Conservation (phyloP, 2,329 filamentous ascomycete genomes). For the Blastomyces percursus region DNA sequence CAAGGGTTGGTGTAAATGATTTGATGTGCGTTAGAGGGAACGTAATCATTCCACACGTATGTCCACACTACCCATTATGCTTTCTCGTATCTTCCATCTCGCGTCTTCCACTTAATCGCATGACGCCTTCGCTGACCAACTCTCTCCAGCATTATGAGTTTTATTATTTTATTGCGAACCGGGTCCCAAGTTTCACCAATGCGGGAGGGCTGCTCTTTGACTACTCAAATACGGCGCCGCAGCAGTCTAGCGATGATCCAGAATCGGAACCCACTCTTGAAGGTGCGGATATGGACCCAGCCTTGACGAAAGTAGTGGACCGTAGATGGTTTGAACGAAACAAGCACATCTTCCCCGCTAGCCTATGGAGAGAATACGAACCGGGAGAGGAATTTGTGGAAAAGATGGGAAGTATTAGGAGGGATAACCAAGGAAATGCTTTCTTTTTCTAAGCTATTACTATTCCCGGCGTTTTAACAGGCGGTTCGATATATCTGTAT, state of each 20-base stretch:
- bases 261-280: conserved; percentile 51
- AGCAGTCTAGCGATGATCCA: conserved; percentile 27
- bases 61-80: conserved; percentile 27
- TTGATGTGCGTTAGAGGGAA: conserved; percentile 84
- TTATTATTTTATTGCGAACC: conserved; percentile 89
- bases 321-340: conserved; percentile 94
- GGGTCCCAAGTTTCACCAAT: conserved; percentile 51
- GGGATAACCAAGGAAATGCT: conserved; percentile 78
- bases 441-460: conserved; percentile 63
- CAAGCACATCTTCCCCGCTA: conserved; percentile 96
- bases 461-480: neutral
- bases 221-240: conserved; percentile 46
- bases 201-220: conserved; percentile 71
- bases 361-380: conserved; percentile 90
- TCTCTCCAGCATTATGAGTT: conserved; percentile 77
- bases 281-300: conserved; percentile 66
- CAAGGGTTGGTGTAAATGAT: conserved; percentile 86
- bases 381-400: conserved; percentile 64
- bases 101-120: neutral
- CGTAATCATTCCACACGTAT: conserved; percentile 86
- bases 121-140: conserved; percentile 9
- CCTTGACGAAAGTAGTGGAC: conserved; percentile 86
- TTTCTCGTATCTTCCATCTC: neutral
- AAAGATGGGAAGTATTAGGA: conserved; percentile 58
- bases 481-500: neutral